Evolutionary conservation across 768 basidiomycete species (phyloP), one percentile per base, ranked within the genome.

Genomic region (Trichaptum fuscoviolaceum): DNA sequence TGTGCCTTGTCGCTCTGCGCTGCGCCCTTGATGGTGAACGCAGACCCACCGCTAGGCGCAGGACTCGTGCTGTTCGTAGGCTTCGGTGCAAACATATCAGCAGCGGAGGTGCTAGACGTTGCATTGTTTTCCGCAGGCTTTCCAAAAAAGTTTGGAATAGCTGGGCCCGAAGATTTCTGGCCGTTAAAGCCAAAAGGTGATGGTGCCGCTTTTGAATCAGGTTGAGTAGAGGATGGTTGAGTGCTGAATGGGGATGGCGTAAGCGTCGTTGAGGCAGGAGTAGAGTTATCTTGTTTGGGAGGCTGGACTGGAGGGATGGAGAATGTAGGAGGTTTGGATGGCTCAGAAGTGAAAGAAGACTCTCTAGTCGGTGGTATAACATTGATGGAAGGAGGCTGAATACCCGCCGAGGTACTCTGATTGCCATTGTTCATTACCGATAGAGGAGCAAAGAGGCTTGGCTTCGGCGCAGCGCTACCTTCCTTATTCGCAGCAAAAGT

Each of bases 61-160:
- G 42, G 10, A 3, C 6, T 20, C 20, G 42, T 52, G 42, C 3
- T 62, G 59, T 8, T 59, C 6, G 66, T 20, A 0, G 69, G 59
- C 57, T 71, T 73, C 18, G 65, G 59, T 1, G 57, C 62, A 59
- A 67, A 70, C 10, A 63, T 63, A 30, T 30, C 62, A 9, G 67
- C 35, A 1, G 67, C 52, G 9, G 66, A 26, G 25, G 71, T 12
- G 2, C 67, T 57, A 27, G 69, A 30, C 23, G 64, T 59, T n/a
- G 64, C 20, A 52, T n/a, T 20, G 64, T 10, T 20, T 63, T 7
- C 25, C 64, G 66, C 58, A 69, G 68, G 18, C 64, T 81, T 77
- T 26, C 68, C 68, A 57, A 78, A 76, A 67, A 77, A 75, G 65
- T 74, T 76, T 30, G 78, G 72, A 25, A 73, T 62, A 23, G 70